A percentile compares a stretch with the other conserved stretches of the same genome.
Evolutionary conservation across 2,329 filamentous ascomycete genomes (phyloP).

Genomic region (Colletotrichum tropicicola): DNA sequence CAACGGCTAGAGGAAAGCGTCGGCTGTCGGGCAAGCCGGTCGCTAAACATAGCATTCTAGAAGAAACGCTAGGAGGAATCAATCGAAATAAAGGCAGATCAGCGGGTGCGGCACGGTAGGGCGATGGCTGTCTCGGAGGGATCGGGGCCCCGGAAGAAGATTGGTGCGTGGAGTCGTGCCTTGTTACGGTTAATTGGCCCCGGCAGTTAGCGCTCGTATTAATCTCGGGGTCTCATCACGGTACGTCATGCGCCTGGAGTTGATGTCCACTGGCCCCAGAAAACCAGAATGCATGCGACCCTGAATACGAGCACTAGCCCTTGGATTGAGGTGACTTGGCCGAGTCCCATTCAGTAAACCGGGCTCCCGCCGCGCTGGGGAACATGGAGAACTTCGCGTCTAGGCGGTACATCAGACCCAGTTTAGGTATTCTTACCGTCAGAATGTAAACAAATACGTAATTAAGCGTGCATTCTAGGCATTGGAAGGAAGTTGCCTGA

Average conservation of each 20-base stretch:
- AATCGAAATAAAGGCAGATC: conserved; percentile 10
- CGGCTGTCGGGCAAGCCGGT: background rate
- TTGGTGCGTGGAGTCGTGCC: conserved; percentile 3
- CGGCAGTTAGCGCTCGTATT: conserved; percentile 17
- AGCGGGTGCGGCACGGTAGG: conserved; percentile 4
- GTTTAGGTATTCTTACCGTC: background rate
- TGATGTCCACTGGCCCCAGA: conserved; percentile 19
- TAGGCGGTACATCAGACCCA: background rate
- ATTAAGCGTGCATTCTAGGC: background rate
- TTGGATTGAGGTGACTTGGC: background rate
- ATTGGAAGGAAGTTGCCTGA: background rate
- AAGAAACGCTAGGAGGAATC: conserved; percentile 7
- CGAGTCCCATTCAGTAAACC: background rate
- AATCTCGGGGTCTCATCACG: conserved; percentile 7
- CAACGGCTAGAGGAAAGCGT: background rate
- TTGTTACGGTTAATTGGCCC: conserved; percentile 12
- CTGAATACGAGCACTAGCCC: conserved; percentile 22
- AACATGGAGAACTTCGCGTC: background rate
- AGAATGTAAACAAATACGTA: background rate
- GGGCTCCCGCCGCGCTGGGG: background rate
- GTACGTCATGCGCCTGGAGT: conserved; percentile 18
- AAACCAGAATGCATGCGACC: conserved; percentile 15
- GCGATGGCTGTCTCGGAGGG: background rate
- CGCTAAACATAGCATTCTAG: conserved; percentile 4
- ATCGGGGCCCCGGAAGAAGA: conserved; percentile 11